Base-by-base conservation (phyloP, 148 eudicot genomes). In the Vaccinium vitisidaea region DNA sequence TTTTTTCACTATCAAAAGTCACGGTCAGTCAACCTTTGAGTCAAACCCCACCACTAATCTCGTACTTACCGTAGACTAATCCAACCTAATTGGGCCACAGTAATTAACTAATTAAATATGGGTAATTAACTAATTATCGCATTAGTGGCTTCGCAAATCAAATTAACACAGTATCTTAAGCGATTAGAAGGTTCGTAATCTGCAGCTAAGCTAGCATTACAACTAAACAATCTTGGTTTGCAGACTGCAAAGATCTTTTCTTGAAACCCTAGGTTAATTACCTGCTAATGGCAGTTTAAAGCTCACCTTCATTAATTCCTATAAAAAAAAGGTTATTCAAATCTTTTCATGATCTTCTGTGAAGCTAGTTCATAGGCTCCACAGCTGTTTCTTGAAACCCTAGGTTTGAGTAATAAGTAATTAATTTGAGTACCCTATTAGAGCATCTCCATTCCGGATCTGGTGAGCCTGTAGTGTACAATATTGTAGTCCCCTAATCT, bases 121-220 rank as follows among this genome's bases (percentile, higher is more conserved):
- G n/a, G 1, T 61, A n/a, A 39, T 43, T 81, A 81, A 59, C 21
- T 81, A 63, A 69, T 69, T 69, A 23, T 30, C 36, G 16, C 49
- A 58, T 21, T 19, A 36, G 36, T 58, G 54, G 8, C 70, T 58
- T 36, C 36, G 43, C 14, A 80, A 36, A 32, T 30, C 70, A 53
- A 32, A 43, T 43, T 43, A 43, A 15, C 1, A 11, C 6, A 30
- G 14, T 52, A 71, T 52, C 65, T 75, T 54, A 23, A 13, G 69
- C n/a, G 82, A 74, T 83, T 23, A 27, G 86, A 84, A 84, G 67
- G 65, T 79, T 79, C 86, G 79, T 79, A 79, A 84, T 79, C 86
- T 8, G 49, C 86, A 39, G 46, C 30, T 27, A 65, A 65, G 32
- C 30, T 23, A 23, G 14, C 30, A 36, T 39, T 67, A 77, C 6